A percentile compares a stretch with the other conserved stretches of the same genome.
Evolutionary conservation across 176 grass and related monocot species (phyloP).

Genomic region (Triticum dicoccoides): DNA sequence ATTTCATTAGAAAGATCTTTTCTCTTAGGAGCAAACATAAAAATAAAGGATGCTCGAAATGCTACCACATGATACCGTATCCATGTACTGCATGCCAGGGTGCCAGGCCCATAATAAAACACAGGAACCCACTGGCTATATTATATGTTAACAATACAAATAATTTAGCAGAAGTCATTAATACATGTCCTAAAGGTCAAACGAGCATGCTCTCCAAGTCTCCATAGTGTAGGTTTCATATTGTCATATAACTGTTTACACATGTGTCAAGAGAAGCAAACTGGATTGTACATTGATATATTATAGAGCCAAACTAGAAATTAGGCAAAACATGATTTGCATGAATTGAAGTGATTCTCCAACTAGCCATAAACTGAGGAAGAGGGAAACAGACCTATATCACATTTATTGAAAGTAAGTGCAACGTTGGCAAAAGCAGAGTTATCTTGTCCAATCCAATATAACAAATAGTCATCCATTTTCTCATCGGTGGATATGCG

Average conservation of each 20-base stretch:
- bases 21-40: background rate
- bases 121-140: background rate
- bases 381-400: slow-evolving; percentile 63
- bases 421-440: slow-evolving; percentile 83
- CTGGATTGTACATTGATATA: background rate
- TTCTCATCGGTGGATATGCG: slow-evolving; percentile 45
- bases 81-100: background rate
- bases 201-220: background rate
- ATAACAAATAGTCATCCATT: slow-evolving; percentile 80
- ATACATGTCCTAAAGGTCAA: slow-evolving; percentile 5
- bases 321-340: background rate
- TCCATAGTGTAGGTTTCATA: background rate
- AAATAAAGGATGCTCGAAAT: background rate
- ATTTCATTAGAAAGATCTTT: slow-evolving; percentile 4
- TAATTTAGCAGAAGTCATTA: background rate
- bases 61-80: background rate
- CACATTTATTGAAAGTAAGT: slow-evolving; percentile 90
- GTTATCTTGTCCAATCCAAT: slow-evolving; percentile 85
- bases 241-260: background rate
- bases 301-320: background rate
- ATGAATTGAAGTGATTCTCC: background rate
- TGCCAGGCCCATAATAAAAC: background rate
- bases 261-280: background rate
- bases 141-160: background rate
- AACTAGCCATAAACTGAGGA: background rate